These are phyloP conservation scores for Beauveria scarabaeidicola DNA, from an alignment of 2,329 filamentous ascomycete species.

Conservation along the genomic window DNA sequence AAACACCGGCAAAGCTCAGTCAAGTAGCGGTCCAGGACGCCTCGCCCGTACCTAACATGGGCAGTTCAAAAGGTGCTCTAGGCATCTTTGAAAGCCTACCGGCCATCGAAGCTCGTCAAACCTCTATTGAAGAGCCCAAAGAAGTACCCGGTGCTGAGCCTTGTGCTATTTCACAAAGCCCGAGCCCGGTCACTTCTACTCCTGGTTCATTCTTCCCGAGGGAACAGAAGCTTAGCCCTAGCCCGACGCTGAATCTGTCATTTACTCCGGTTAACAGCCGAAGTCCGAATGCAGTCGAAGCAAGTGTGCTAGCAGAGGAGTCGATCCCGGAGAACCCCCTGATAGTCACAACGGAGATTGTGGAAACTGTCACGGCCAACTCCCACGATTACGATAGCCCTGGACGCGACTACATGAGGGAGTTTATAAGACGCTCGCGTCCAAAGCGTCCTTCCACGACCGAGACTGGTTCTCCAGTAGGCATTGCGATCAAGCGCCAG, in stretches of 20 bases:
- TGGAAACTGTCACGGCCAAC: background rate
- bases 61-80: background rate
- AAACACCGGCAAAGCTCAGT: background rate
- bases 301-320: background rate
- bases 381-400: constrained; percentile 24
- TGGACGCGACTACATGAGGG: constrained; percentile 26
- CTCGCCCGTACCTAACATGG: background rate
- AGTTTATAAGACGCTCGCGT: constrained; percentile 28
- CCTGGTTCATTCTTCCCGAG: background rate
- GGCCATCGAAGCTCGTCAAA: background rate
- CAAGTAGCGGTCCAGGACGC: background rate
- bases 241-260: constrained; percentile 14
- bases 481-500: constrained; percentile 18
- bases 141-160: background rate
- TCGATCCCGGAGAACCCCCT: constrained; percentile 2
- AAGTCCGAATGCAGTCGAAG: background rate
- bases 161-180: background rate
- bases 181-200: background rate
- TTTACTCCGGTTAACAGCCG: constrained; percentile 21
- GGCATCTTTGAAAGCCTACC: background rate
- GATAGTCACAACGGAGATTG: background rate
- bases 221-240: background rate
- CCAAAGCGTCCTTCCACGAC: constrained; percentile 21
- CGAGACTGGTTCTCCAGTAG: constrained; percentile 24
- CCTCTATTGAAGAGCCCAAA: background rate